These are phyloP conservation scores for Sungouiella thailandica DNA, from an alignment of 805 yeast species.

Conservation along the genomic window DNA sequence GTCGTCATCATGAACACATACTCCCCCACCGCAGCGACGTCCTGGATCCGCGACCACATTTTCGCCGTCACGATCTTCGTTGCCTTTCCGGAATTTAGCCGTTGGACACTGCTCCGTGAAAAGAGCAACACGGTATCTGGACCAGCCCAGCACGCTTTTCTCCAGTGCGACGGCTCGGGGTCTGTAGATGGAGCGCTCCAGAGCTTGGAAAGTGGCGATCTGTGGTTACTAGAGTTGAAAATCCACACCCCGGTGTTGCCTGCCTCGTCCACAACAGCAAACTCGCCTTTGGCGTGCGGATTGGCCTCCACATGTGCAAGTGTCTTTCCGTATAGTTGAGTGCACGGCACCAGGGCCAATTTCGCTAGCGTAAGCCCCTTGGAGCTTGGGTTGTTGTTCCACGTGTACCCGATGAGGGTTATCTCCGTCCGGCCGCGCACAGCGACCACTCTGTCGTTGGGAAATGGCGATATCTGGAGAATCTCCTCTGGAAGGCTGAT, in stretches of 20 bases:
- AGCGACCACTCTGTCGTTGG: conserved; percentile 4
- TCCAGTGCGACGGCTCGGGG: conserved; percentile 1
- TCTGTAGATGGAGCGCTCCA: not conserved
- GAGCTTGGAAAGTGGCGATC: not conserved
- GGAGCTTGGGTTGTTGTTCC: conserved; percentile 8
- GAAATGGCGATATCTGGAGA: conserved; percentile 7
- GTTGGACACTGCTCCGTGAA: not conserved
- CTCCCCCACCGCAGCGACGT: conserved; percentile 8
- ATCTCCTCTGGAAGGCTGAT: conserved; percentile 6
- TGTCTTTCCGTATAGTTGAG: not conserved
- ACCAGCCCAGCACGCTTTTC: not conserved
- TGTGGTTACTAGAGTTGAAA: not conserved
- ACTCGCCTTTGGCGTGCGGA: not conserved
- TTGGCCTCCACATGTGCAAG: conserved; percentile 1
- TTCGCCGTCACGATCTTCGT: conserved; percentile 7
- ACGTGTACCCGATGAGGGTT: conserved; percentile 5
- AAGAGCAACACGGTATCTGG: not conserved
- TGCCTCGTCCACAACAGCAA: not conserved
- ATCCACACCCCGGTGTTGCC: not conserved
- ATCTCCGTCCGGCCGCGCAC: conserved; percentile 9
- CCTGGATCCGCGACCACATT: conserved; percentile 13
- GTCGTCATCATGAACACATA: conserved; percentile 58
- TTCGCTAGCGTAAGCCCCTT: conserved; percentile 4
- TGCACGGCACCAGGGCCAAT: conserved; percentile 3
- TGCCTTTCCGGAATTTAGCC: not conserved